phyloP scores from a whole-genome alignment of 805 yeast species.

The Metschnikowia lunata region DNA sequence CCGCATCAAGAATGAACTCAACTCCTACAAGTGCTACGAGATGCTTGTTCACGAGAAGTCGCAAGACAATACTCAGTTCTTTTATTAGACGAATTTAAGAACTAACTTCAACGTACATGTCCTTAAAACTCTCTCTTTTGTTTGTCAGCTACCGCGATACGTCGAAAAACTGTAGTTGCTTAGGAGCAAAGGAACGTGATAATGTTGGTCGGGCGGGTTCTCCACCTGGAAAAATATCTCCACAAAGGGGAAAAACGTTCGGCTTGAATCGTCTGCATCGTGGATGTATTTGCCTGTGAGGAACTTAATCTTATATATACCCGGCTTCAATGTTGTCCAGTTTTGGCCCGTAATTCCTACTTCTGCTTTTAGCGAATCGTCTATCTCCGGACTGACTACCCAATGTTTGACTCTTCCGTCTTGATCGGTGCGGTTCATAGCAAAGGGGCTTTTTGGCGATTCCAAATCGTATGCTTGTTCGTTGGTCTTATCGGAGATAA shows the following conservation, averaged over 20 bases:
- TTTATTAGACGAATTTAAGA: constrained; percentile 29
- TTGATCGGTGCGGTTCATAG: constrained; percentile 61
- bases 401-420: constrained; percentile 81
- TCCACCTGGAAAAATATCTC: constrained; percentile 71
- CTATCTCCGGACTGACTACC: constrained; percentile 43
- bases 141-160: constrained; percentile 70
- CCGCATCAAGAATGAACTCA: constrained; percentile 60
- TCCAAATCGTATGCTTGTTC: constrained; percentile 27
- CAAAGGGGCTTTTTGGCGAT: constrained; percentile 44
- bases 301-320: constrained; percentile 72
- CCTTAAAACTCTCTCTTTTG: too few relatives aligned
- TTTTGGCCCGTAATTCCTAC: constrained; percentile 30
- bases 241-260: constrained; percentile 82
- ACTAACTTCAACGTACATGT: too few relatives aligned
- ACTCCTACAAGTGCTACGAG: constrained; percentile 55
- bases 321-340: constrained; percentile 52
- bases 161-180: constrained; percentile 88
- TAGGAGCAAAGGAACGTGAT: constrained; percentile 82
- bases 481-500: constrained; percentile 18
- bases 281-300: constrained; percentile 66
- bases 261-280: constrained; percentile 21
- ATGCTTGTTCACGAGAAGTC: constrained; percentile 69
- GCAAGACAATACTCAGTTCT: constrained; percentile 60
- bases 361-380: constrained; percentile 7
- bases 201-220: constrained; percentile 70